A percentile compares a stretch with the other conserved stretches of the same genome.
Conservation (phyloP, 75 land plant species). For the Gnetum montanum region DNA sequence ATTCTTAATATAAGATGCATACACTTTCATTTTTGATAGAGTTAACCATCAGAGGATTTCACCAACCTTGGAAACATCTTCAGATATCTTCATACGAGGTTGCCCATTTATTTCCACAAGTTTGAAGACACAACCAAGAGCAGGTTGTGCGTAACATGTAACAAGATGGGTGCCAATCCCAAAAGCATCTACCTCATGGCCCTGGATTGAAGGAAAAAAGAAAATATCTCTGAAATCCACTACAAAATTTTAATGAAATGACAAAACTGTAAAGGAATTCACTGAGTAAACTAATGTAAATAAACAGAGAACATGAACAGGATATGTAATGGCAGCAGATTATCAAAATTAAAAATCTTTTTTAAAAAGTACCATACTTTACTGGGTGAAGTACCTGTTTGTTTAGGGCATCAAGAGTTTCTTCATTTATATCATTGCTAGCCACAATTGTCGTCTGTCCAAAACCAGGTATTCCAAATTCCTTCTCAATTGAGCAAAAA, state of each 20-base stretch:
- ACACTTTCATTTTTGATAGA: background rate
- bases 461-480: conserved; percentile 70
- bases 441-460: conserved; percentile 67
- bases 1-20: background rate
- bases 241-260: too few species aligned
- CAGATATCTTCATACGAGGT: conserved; percentile 93
- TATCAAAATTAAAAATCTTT: too few species aligned
- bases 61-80: conserved; percentile 86
- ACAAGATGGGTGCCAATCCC: conserved; percentile 96
- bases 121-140: conserved; percentile 93
- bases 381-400: too few species aligned
- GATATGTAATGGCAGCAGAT: too few species aligned
- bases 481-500: conserved; percentile 60
- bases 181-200: conserved; percentile 92
- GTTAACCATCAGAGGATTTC: conserved; percentile 4
- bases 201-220: too few species aligned
- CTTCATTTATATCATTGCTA: conserved; percentile 95
- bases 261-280: too few species aligned
- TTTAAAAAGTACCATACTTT: too few species aligned
- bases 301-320: too few species aligned
- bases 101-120: conserved; percentile 91
- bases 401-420: conserved; percentile 90
- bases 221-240: too few species aligned
- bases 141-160: conserved; percentile 92
- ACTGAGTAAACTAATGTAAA: too few species aligned